A percentile compares a stretch with the other conserved stretches of the same genome.
These are phyloP conservation scores for Botrytis tulipae DNA, from an alignment of 2,329 filamentous ascomycete genomes.

Conservation along the genomic window DNA sequence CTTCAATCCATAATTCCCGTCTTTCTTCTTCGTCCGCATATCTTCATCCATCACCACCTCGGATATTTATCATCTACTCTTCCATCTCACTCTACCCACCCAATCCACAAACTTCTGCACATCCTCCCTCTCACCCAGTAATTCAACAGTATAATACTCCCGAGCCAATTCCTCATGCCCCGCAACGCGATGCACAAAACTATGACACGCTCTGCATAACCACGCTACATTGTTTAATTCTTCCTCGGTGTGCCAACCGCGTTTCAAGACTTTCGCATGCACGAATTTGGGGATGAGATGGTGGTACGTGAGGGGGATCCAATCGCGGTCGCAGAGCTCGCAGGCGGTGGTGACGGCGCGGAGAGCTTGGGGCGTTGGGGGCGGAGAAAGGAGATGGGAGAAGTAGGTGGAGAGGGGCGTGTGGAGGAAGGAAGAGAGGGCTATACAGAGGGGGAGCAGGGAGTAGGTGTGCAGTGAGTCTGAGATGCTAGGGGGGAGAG, in stretches of 20 bases:
- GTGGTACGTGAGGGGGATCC: conserved; percentile 78
- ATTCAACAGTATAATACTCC: conserved; percentile 70
- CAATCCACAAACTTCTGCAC: conserved; percentile 69
- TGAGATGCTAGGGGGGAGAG: conserved; percentile 55
- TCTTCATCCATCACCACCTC: not conserved
- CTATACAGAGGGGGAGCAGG: conserved; percentile 50
- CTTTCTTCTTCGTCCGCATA: not conserved
- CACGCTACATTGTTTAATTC: conserved; percentile 79
- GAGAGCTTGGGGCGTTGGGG: conserved; percentile 61
- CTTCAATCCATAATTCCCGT: not conserved
- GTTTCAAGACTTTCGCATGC: conserved; percentile 72
- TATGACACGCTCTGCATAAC: conserved; percentile 82
- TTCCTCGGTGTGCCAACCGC: conserved; percentile 76
- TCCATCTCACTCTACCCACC: conserved; percentile 71
- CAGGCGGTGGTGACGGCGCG: conserved; percentile 55
- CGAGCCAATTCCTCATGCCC: conserved; percentile 75
- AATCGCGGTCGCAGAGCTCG: conserved; percentile 73
- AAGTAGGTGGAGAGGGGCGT: conserved; percentile 65
- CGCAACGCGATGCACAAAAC: conserved; percentile 74
- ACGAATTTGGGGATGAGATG: conserved; percentile 79
- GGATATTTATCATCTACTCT: not conserved
- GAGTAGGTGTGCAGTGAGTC: conserved; percentile 69
- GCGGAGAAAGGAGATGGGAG: conserved; percentile 53
- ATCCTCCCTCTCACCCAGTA: conserved; percentile 67
- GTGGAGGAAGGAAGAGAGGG: conserved; percentile 54